Evolutionary conservation across 768 basidiomycete species (phyloP).

Genomic region (Strobilomyces confusus): DNA sequence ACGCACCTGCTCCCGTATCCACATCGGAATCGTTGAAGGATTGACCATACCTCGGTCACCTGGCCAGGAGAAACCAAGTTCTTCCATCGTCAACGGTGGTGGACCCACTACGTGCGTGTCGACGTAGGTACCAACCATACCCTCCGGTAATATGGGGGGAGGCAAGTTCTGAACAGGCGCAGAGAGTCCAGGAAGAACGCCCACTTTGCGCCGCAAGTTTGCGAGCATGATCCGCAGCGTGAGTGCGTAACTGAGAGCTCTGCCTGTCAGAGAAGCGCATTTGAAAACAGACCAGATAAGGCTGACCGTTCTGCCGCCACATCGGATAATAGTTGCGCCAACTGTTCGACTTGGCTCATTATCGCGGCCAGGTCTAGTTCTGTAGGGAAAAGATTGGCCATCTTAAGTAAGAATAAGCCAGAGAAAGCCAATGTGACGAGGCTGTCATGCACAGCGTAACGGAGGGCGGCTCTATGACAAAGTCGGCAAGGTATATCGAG

Average conservation of each 20-base stretch:
- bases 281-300: background rate
- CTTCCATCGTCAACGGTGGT: conserved; percentile 78
- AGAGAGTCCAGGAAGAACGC: conserved; percentile 48
- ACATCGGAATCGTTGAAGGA: conserved; percentile 79
- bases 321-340: conserved; percentile 85
- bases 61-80: conserved; percentile 77
- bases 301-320: conserved; percentile 85
- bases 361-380: conserved; percentile 77
- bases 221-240: conserved; percentile 92
- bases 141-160: conserved; percentile 51
- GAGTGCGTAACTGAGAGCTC: conserved; percentile 67
- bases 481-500: background rate
- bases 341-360: conserved; percentile 82
- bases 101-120: conserved; percentile 48
- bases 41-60: conserved; percentile 62
- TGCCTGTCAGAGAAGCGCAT: conserved; percentile 10
- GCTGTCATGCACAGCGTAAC: conserved; percentile 90
- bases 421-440: conserved; percentile 91
- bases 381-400: conserved; percentile 88
- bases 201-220: conserved; percentile 85
- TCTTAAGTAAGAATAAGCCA: conserved; percentile 87
- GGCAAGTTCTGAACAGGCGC: conserved; percentile 49
- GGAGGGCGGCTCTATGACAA: conserved; percentile 66
- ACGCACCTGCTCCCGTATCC: conserved; percentile 88
- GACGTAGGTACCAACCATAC: conserved; percentile 54